Evolutionary conservation across 108 stramenopile species (phyloP), one percentile per base, ranked within the genome.

Genomic region (Nitzschia sp.): DNA sequence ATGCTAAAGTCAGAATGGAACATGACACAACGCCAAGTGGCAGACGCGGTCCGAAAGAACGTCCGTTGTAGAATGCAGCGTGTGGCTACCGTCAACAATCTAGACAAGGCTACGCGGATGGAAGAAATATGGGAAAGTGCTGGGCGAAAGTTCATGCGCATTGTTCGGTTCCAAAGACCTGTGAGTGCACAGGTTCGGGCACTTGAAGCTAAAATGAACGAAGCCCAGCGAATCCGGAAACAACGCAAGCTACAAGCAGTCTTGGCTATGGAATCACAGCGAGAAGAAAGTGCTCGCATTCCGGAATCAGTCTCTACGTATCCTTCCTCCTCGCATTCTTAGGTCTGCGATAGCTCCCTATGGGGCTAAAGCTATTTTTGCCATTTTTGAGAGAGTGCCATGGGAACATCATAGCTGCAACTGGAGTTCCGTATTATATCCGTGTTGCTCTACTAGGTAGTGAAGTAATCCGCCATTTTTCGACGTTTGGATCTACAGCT

Each of bases 1-100:
- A 84, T 91, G 65, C 77, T 91, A 9, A 61, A 60, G 29, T 72
- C 76, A 39, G 86, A 91, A 22, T 87, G 83, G 73, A 51, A 73
- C 50, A 65, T 79, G 10, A 58, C 73, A 24, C 85, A 82, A 51
- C 42, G 55, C 8, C 75, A 88, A 0, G 81, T 91, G 34, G 86
- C 82, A 15, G 65, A 55, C 11, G 63, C 83, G 1, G 87, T 91
- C 0, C 81, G 90, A 17, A 53, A 25, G n/a, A 80, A 80, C 57
- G 81, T 86, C 15, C 74, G 71, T 38, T 57, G 67, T 17, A 91
- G 88, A 62, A 80, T 81, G 19, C 81, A 86, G 52, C 66, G 90
- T 10, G 59, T 79, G 20, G 73, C 79, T 6, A 91, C 90, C 1
- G 81, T 88, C 11, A 82, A 72, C 51, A 91, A 91, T 54, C 61